Evolutionary conservation across 306 rosid species (phyloP).

Genomic region (Luffa acutangula): DNA sequence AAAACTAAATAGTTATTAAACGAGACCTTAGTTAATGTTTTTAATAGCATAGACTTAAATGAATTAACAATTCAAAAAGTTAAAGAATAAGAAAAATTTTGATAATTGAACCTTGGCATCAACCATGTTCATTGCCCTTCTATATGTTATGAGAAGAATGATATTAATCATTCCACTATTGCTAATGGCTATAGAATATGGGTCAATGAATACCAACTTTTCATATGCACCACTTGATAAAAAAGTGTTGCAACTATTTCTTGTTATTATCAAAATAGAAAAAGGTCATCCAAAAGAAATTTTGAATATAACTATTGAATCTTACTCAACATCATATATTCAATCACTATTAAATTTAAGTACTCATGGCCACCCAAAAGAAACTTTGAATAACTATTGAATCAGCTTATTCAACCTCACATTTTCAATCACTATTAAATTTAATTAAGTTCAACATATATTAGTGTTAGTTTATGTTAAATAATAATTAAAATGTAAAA

Average conservation of each 20-base stretch:
- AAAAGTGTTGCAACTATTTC: background rate
- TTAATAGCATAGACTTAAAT: background rate
- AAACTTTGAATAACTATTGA: too few species aligned
- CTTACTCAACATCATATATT: too few species aligned
- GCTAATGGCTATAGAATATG: background rate
- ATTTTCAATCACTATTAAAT: too few species aligned
- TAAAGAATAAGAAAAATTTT: background rate
- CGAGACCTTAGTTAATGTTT: background rate
- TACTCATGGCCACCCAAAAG: too few species aligned
- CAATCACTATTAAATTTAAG: too few species aligned
- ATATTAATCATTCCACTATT: background rate
- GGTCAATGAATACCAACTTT: background rate
- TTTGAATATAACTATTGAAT: background rate
- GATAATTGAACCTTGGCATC: background rate
- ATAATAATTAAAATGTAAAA: background rate
- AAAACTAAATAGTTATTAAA: too few species aligned
- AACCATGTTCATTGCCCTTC: background rate
- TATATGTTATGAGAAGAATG: background rate
- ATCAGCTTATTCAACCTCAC: too few species aligned
- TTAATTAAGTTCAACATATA: background rate
- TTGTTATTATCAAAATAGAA: background rate
- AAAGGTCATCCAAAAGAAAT: background rate
- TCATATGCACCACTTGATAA: background rate
- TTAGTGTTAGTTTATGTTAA: background rate
- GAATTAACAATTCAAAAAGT: background rate